phyloP scores from a whole-genome alignment of 306 rosid species.

The Medicago truncatula region DNA sequence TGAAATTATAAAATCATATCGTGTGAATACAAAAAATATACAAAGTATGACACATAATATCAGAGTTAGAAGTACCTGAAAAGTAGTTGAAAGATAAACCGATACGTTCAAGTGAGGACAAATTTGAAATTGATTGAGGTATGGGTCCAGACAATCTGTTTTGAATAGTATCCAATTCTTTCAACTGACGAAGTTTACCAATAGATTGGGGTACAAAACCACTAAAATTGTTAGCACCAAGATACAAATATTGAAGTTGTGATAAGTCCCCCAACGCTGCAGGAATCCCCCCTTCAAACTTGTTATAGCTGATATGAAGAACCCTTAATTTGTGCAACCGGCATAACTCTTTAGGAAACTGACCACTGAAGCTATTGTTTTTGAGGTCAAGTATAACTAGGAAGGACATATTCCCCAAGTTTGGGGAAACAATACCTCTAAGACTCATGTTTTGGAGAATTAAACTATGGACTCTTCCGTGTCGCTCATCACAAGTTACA shows the following conservation, averaged over 20 bases:
- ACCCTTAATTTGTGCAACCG: neutral
- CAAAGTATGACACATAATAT: too few relatives aligned
- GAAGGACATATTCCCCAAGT: constrained; percentile 35
- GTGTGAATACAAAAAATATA: too few relatives aligned
- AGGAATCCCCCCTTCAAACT: too few relatives aligned
- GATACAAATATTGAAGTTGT: too few relatives aligned
- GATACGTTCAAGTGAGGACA: too few relatives aligned
- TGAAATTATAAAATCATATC: too few relatives aligned
- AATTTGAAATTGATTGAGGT: too few relatives aligned
- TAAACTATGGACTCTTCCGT: constrained; percentile 2
- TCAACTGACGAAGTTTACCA: neutral
- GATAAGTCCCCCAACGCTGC: too few relatives aligned
- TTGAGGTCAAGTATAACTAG: constrained; percentile 31
- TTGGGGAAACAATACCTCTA: constrained; percentile 30
- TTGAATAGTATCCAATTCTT: neutral
- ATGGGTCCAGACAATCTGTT: too few relatives aligned
- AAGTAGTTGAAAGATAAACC: too few relatives aligned
- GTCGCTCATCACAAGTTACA: constrained; percentile 31
- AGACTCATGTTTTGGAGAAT: constrained; percentile 8
- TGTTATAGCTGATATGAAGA: too few relatives aligned
- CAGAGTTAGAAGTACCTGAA: too few relatives aligned
- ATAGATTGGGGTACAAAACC: neutral
- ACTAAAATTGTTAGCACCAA: constrained; percentile 21
- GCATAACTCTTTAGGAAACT: constrained; percentile 7
- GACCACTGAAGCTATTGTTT: constrained; percentile 28